Evolutionary conservation across 345 rosid genomes (phyloP), one percentile per base, ranked within the genome.

Genomic region (Turritis glabra): DNA sequence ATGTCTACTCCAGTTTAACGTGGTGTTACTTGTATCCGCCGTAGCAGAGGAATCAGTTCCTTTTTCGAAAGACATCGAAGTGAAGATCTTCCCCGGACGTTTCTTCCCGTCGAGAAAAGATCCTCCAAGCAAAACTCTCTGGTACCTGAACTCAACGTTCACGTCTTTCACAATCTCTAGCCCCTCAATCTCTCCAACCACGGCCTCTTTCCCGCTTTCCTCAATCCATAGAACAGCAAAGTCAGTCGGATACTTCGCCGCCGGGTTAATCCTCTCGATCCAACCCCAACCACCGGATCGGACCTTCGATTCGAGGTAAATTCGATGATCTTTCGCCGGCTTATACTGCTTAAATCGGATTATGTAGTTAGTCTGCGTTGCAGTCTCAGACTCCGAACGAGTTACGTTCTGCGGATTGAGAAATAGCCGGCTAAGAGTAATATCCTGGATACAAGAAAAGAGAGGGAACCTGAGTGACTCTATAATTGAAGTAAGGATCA

Each of bases 401-500:
- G n/a, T n/a, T n/a, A n/a, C n/a, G n/a, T n/a, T n/a, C n/a, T n/a
- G n/a, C n/a, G n/a, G n/a, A n/a, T n/a, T n/a, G n/a, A n/a, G n/a
- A n/a, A n/a, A n/a, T n/a, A n/a, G n/a, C n/a, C n/a, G 3, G 26
- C 67, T 46, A 15, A 57, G 27, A 48, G 0, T 33, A 53, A 27
- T 13, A 69, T 58, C 5, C 4, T 32, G 19, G 37, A 57, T 15
- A 27, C 54, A 71, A 32, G 64, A 59, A 40, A 65, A 61, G 67
- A 54, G 68, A 72, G 66, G 47, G 53, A 46, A 90, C 99, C 97
- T 90, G 99, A 77, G 98, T 92, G 74, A 96, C 99, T 83, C 99
- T 85, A 66, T 90, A 96, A 64, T 96, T 96, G 85, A 92, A 96
- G 76, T 92, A 96, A 21, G 98, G 99, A 84, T 92, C 97, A 69